phyloP scores from a whole-genome alignment of 2,329 filamentous ascomycete species.

The Fusarium brevicatenulatum region DNA sequence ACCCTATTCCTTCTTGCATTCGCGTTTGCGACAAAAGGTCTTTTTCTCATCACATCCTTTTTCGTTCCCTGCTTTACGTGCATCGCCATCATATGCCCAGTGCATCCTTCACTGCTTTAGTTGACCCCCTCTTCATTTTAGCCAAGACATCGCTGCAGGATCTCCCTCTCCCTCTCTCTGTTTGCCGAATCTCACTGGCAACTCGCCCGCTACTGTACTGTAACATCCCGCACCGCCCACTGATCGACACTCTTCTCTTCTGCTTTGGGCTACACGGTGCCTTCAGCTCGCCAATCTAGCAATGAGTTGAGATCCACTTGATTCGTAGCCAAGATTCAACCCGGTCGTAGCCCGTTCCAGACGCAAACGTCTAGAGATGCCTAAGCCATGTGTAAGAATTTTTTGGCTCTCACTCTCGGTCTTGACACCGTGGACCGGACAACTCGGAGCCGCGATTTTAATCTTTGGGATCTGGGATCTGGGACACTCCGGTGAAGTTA shows the following conservation, averaged over 20 bases:
- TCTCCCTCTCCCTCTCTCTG: background rate
- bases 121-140: background rate
- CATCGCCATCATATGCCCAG: background rate
- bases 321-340: background rate
- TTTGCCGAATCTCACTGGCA: slow-evolving; percentile 1
- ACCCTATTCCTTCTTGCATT: background rate
- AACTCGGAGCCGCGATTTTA: background rate
- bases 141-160: slow-evolving; percentile 18
- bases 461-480: background rate
- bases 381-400: background rate
- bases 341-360: slow-evolving; percentile 1
- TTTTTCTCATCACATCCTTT: slow-evolving; percentile 13
- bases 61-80: background rate
- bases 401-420: too few species aligned
- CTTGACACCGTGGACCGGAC: background rate
- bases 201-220: background rate
- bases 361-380: background rate
- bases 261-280: background rate
- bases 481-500: background rate
- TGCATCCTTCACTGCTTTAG: background rate
- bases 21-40: background rate
- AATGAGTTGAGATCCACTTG: background rate
- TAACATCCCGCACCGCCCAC: background rate
- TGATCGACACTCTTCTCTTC: slow-evolving; percentile 17
- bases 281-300: slow-evolving; percentile 35